phyloP scores from a whole-genome alignment of 139 green algal species.

The Picochlorum sp. region DNA sequence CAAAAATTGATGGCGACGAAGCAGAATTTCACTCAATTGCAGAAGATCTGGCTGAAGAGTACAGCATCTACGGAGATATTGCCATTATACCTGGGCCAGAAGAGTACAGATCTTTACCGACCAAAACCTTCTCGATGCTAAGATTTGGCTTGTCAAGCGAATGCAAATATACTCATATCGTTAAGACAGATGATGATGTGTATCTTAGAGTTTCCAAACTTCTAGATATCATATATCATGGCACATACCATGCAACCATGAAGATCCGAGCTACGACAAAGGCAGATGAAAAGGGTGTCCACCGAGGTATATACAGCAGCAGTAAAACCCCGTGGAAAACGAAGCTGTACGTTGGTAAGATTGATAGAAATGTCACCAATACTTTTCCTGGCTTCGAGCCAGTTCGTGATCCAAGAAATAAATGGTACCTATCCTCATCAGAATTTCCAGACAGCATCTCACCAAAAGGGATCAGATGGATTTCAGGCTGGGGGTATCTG shows the following conservation, averaged over 20 bases:
- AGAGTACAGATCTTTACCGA: constrained; percentile 36
- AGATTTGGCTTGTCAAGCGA: constrained; percentile 18
- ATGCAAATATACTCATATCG: constrained; percentile 41
- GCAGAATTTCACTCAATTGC: not conserved
- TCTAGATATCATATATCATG: constrained; percentile 2
- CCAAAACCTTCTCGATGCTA: constrained; percentile 44
- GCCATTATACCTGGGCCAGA: constrained; percentile 19
- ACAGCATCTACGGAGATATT: constrained; percentile 11
- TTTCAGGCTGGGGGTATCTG: constrained; percentile 46
- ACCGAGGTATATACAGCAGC: not conserved
- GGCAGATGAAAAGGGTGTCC: not conserved
- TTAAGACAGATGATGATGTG: constrained; percentile 56
- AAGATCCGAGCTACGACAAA: not conserved
- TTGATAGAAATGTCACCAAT: constrained; percentile 6
- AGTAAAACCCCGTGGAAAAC: not conserved
- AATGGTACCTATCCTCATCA: constrained; percentile 14
- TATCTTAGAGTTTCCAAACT: constrained; percentile 31
- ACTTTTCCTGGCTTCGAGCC: constrained; percentile 16
- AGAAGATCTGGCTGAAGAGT: constrained; percentile 23
- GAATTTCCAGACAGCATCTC: constrained; percentile 5
- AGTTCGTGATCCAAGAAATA: constrained; percentile 2
- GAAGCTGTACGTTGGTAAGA: constrained; percentile 11
- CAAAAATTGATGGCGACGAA: constrained; percentile 1
- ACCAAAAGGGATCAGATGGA: constrained; percentile 12
- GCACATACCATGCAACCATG: not conserved